A percentile compares a stretch with the other conserved stretches of the same genome.
These are phyloP conservation scores for Acanthamoeba castellanii DNA, from an alignment of 208 protist species.

Conservation along the genomic window DNA sequence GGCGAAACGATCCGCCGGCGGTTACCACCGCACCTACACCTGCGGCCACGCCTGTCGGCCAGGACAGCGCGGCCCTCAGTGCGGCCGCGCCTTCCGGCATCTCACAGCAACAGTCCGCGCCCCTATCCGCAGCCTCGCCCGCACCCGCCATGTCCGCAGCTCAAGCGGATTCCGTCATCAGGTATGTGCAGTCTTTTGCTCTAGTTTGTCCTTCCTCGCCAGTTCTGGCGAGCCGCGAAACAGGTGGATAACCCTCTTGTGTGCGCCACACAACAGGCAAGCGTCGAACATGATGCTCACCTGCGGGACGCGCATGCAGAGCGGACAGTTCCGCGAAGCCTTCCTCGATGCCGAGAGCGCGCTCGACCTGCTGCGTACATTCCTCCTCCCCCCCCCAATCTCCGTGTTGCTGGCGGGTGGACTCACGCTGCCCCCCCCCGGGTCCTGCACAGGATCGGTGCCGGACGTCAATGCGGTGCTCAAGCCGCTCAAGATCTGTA, in stretches of 20 bases:
- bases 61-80: background rate
- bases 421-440: background rate
- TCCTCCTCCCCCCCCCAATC: background rate
- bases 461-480: background rate
- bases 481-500: conserved; percentile 43
- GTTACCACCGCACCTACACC: background rate
- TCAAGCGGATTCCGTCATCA: background rate
- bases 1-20: background rate
- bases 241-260: background rate
- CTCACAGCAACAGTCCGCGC: background rate
- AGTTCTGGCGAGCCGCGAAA: background rate
- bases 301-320: conserved; percentile 36
- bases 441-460: background rate
- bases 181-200: background rate
- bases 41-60: background rate
- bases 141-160: background rate
- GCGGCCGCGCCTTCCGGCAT: background rate
- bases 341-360: conserved; percentile 52
- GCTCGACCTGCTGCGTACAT: conserved; percentile 25
- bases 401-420: background rate
- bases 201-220: background rate
- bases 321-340: conserved; percentile 54
- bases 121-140: background rate
- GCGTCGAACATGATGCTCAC: conserved; percentile 38
- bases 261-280: background rate